Base-by-base conservation (phyloP, 129 eudicot species). In the Helichrysum umbraculigerum region DNA sequence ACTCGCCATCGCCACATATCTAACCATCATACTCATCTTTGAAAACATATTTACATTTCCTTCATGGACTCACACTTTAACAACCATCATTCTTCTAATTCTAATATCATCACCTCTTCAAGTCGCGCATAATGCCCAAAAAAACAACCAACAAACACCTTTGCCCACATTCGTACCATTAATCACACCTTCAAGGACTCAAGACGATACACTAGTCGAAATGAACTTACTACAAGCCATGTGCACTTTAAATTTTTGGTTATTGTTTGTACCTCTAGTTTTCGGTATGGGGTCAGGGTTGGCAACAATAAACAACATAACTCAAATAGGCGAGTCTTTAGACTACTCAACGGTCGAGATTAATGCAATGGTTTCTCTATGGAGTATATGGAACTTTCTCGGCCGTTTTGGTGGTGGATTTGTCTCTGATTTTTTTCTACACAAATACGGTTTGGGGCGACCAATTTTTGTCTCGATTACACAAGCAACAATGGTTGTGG, bases 381-480 rank as follows among this genome's bases (percentile, higher is more conserved):
- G 96, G 96, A 91, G 97, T 65, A 91, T 94, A 77, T 91, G 97
- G 98, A 94, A 91, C 62, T 94, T 91, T 73, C 90, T 94, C 19
- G 97, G 98, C 6, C 88, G 98, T 21, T 86, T 89, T 68, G 97
- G 96, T 29, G 97, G 87, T 39, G 96, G 97, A 12, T 91, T 81
- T 79, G 50, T 89, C 41, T 94, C 97, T 19, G 99, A 91, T 83
- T 12, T 78, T 14, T 71, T 87, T 50, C 72, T 94, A 56, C 99
- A 85, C 54, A 77, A 51, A 66, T 67, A 74, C 64, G 89, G 98
- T 4, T 86, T 85, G 83, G 84, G 91, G 11, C 79, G 99, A 71
- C 96, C 97, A 6, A 28, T 89, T 72, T 75, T 89, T 16, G 85
- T 94, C 82, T 70, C 79, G 11, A 56, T 87, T 34, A 87, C 96